Evolutionary conservation across 495 filamentous ascomycete species (phyloP).

Genomic region (Massariosphaeria phaeospora): DNA sequence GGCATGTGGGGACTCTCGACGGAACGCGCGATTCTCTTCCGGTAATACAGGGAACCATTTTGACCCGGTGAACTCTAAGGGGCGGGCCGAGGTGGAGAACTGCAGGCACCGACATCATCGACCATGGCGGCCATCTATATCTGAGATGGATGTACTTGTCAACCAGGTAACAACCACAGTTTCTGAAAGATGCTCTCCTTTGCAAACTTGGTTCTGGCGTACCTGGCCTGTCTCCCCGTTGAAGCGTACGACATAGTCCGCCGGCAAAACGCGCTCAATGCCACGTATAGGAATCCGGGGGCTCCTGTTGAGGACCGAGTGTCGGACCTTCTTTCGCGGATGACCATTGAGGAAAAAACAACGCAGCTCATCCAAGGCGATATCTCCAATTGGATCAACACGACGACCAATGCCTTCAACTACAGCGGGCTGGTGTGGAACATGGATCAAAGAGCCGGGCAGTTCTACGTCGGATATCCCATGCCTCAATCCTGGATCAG

Average conservation of each 20-base stretch:
- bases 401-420: slow-evolving; percentile 55
- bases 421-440: slow-evolving; percentile 58
- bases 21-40: too few relatives aligned
- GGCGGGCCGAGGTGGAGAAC: too few relatives aligned
- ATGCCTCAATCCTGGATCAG: slow-evolving; percentile 59
- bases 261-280: slow-evolving; percentile 12
- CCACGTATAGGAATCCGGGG: slow-evolving; percentile 57
- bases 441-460: slow-evolving; percentile 57
- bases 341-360: slow-evolving; percentile 67
- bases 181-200: not conserved
- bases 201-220: not conserved
- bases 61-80: too few relatives aligned
- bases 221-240: not conserved
- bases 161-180: too few relatives aligned
- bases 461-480: slow-evolving; percentile 66
- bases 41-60: too few relatives aligned
- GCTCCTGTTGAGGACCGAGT: slow-evolving; percentile 58
- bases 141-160: too few relatives aligned
- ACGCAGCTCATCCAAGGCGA: slow-evolving; percentile 58
- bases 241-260: slow-evolving; percentile 10
- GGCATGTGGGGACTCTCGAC: too few relatives aligned
- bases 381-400: slow-evolving; percentile 65
- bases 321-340: slow-evolving; percentile 57
- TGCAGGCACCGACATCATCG: too few relatives aligned
- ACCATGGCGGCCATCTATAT: too few relatives aligned